Base-by-base conservation (phyloP, 2,329 filamentous ascomycete species). In the Paracorniculantispora psalliotae region DNA sequence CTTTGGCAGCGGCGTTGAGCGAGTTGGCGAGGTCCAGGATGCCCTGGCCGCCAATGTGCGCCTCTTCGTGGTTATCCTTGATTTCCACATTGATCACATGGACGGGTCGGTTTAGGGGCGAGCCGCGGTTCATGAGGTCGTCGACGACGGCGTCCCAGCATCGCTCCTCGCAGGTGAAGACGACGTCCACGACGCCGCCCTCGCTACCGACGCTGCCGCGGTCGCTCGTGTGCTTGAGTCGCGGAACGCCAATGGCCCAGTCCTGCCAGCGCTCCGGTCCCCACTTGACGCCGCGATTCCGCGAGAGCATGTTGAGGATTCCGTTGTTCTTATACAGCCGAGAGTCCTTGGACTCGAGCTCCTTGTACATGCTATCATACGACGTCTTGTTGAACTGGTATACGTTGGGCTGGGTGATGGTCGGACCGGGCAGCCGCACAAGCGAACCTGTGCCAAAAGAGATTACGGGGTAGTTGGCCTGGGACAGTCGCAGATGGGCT, bases 61-160 rank as follows among this genome's bases (percentile, higher is more conserved):
- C 94, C 74, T 99, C 94, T 72, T 99, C 93, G 69, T 97, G 94
- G 69, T 97, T 99, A 75, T 99, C 94, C 73, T 90, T 93, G 69
- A 99, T 99, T 71, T 99, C 94, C 57, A 99, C 89, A 67, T 99
- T 99, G 79, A 99, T 96, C 59, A 99, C 91, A 71, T 99, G 94
- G 0, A 99, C 94, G 0, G 94, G 92, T 2, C 91, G 81, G 72
- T 99, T 99, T 59, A 99, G 79, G 3, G 90, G 89, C 0, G 89
- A 86, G 8, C 93, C 94, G 62, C 96, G 85, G 67, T 86, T 90
- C 62, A 96, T 84, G 55, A 99, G 79, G 71, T 99, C 93, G 67
- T 99, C 94, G 12, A 99, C 83, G 35, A 99, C 94, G 4, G 94
- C 92, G 74, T 99, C 94, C 91, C 96, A 99, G 71, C 94, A 99